phyloP scores from a whole-genome alignment of 2,329 filamentous ascomycete genomes.

The Elsinoe perseae region DNA sequence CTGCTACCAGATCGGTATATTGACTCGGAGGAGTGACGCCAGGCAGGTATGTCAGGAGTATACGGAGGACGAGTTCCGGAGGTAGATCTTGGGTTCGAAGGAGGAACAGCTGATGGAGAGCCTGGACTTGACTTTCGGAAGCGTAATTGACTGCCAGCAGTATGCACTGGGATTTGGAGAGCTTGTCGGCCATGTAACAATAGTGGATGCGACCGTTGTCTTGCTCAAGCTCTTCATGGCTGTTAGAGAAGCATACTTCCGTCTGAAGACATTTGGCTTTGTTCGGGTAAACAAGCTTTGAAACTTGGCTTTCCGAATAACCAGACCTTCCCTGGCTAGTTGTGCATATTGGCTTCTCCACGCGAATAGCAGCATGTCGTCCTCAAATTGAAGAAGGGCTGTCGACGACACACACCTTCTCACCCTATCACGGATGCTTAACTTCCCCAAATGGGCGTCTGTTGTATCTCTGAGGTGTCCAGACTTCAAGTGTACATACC shows the following conservation, averaged over 20 bases:
- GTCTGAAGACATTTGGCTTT: constrained; percentile 1
- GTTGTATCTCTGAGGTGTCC: no score
- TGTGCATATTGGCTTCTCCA: not conserved
- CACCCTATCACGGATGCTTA: not conserved
- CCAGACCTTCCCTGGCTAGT: not conserved
- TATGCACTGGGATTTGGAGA: constrained; percentile 61
- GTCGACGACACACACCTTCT: not conserved
- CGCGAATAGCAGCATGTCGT: not conserved
- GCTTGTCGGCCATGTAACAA: constrained; percentile 25
- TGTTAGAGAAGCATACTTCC: not conserved
- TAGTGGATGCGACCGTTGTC: not conserved
- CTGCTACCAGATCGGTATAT: constrained; percentile 55
- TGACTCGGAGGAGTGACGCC: constrained; percentile 57
- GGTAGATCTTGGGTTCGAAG: constrained; percentile 41
- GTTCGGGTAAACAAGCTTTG: not conserved
- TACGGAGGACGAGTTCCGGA: constrained; percentile 59
- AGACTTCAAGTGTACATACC: no score
- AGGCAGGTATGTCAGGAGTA: constrained; percentile 69
- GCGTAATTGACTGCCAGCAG: constrained; percentile 66
- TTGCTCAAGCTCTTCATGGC: not conserved
- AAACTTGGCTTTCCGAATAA: not conserved
- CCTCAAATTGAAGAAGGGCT: not conserved
- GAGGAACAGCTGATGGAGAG: constrained; percentile 42
- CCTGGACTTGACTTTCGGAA: constrained; percentile 55
- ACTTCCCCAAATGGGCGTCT: not conserved